Evolutionary conservation across 1,284 basidiomycete genomes (phyloP).

Genomic region (Chalciporus sp.): DNA sequence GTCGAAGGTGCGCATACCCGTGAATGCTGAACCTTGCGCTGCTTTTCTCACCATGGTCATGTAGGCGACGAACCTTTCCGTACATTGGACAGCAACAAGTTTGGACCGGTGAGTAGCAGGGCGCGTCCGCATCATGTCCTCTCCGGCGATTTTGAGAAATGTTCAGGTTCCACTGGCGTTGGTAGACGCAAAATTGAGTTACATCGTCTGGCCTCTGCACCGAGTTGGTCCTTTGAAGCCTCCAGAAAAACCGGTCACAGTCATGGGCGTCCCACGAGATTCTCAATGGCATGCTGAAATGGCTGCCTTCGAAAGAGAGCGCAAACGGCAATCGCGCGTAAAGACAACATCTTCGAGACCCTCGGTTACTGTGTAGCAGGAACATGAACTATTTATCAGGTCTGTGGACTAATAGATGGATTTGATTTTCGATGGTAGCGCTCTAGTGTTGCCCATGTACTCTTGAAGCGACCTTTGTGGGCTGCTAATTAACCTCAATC

Average conservation of each 20-base stretch:
- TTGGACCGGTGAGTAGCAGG: slow-evolving; percentile 60
- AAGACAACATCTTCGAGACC: slow-evolving; percentile 10
- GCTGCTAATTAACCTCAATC: too few species aligned
- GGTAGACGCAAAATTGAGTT: slow-evolving; percentile 61
- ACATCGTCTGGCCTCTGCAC: slow-evolving; percentile 62
- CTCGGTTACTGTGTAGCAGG: neutral
- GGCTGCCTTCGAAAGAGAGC: slow-evolving; percentile 48
- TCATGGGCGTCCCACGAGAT: slow-evolving; percentile 31
- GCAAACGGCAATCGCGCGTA: slow-evolving; percentile 47
- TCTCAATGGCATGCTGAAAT: slow-evolving; percentile 47
- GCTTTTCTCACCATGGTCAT: slow-evolving; percentile 3
- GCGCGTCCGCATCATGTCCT: neutral
- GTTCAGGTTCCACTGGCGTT: slow-evolving; percentile 61
- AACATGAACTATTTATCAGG: neutral
- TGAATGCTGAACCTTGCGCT: neutral
- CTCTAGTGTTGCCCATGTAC: too few species aligned
- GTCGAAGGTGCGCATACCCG: slow-evolving; percentile 57
- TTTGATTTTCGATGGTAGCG: too few species aligned
- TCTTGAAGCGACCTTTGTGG: too few species aligned
- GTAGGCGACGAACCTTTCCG: slow-evolving; percentile 66
- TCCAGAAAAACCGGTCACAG: slow-evolving; percentile 24
- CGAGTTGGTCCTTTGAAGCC: slow-evolving; percentile 49
- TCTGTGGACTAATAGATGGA: neutral
- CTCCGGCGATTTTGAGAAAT: neutral
- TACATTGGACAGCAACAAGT: slow-evolving; percentile 72